Conservation (phyloP, 1,139 yeast genomes). For the Kodamaea ohmeri region DNA sequence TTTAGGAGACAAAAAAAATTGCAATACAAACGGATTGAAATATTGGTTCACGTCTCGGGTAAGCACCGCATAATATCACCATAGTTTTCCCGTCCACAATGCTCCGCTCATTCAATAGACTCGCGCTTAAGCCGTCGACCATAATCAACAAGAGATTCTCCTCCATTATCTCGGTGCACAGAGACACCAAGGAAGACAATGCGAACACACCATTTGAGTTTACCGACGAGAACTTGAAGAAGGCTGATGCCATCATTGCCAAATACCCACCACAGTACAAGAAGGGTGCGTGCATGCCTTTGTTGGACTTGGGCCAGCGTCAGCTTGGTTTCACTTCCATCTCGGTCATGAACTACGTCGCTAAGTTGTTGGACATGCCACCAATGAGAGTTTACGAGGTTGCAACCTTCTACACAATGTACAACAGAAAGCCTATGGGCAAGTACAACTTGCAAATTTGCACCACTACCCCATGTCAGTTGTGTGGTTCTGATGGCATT, state of each 20-base stretch:
- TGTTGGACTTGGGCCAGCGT: conserved; percentile 84
- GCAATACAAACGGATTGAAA: conserved; percentile 9
- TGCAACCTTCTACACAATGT: conserved; percentile 92
- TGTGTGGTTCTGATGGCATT: conserved; percentile 77
- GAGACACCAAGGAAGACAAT: conserved; percentile 70
- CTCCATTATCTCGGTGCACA: conserved; percentile 62
- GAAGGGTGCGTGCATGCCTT: conserved; percentile 86
- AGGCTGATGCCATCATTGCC: conserved; percentile 72
- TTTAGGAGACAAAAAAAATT: conserved; percentile 7
- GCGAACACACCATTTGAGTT: conserved; percentile 72
- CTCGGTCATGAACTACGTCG: conserved; percentile 91
- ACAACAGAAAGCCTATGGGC: conserved; percentile 84
- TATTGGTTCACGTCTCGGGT: neutral
- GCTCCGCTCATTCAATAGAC: conserved; percentile 16
- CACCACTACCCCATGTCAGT: conserved; percentile 88
- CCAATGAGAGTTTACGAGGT: conserved; percentile 96
- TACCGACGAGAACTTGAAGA: conserved; percentile 59
- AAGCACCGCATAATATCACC: neutral
- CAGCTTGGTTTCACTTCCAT: conserved; percentile 86
- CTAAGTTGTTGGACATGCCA: conserved; percentile 81
- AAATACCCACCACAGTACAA: conserved; percentile 86
- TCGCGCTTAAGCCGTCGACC: conserved; percentile 13
- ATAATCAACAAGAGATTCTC: conserved; percentile 29
- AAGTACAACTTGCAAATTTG: conserved; percentile 82
- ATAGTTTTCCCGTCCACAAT: conserved; percentile 9